These are phyloP conservation scores for Pseudovirgaria hyperparasitica DNA, from an alignment of 2,329 filamentous ascomycete genomes.

Conservation along the genomic window DNA sequence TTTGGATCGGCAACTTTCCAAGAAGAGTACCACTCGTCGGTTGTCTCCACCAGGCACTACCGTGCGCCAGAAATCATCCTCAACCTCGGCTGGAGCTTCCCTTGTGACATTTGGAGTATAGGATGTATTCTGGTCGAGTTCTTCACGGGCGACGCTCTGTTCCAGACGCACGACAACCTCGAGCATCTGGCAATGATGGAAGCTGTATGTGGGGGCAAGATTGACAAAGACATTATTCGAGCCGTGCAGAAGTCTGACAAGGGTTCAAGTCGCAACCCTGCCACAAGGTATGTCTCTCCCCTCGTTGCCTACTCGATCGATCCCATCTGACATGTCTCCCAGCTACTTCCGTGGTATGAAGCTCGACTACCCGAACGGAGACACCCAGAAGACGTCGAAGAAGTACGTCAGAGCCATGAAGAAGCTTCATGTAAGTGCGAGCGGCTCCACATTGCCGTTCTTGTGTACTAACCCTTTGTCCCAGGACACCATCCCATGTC, in stretches of 20 bases:
- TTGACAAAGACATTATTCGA: slow-evolving; percentile 42
- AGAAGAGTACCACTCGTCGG: slow-evolving; percentile 55
- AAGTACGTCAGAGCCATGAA: slow-evolving; percentile 62
- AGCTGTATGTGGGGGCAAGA: slow-evolving; percentile 42
- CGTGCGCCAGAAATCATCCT: slow-evolving; percentile 56
- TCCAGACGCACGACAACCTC: slow-evolving; percentile 56
- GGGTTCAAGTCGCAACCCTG: slow-evolving; percentile 37
- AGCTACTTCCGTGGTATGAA: slow-evolving; percentile 44
- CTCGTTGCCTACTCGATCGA: slow-evolving; percentile 5
- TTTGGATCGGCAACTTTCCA: slow-evolving; percentile 57
- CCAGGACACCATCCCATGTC: slow-evolving; percentile 50
- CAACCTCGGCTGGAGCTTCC: slow-evolving; percentile 55
- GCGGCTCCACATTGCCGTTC: slow-evolving; percentile 1
- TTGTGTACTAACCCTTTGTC: slow-evolving; percentile 14
- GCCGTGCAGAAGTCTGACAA: slow-evolving; percentile 37
- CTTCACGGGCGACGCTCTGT: slow-evolving; percentile 54
- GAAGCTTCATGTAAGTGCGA: slow-evolving; percentile 38
- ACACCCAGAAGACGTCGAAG: slow-evolving; percentile 49
- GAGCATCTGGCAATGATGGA: slow-evolving; percentile 62
- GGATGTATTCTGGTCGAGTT: slow-evolving; percentile 57
- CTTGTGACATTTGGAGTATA: slow-evolving; percentile 58
- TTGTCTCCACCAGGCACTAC: slow-evolving; percentile 55
- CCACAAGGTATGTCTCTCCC: slow-evolving; percentile 38
- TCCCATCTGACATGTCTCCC: slow-evolving; percentile 20
- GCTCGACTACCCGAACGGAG: slow-evolving; percentile 50